Evolutionary conservation across 768 basidiomycete species (phyloP).

Genomic region (Tylopilus balloui): DNA sequence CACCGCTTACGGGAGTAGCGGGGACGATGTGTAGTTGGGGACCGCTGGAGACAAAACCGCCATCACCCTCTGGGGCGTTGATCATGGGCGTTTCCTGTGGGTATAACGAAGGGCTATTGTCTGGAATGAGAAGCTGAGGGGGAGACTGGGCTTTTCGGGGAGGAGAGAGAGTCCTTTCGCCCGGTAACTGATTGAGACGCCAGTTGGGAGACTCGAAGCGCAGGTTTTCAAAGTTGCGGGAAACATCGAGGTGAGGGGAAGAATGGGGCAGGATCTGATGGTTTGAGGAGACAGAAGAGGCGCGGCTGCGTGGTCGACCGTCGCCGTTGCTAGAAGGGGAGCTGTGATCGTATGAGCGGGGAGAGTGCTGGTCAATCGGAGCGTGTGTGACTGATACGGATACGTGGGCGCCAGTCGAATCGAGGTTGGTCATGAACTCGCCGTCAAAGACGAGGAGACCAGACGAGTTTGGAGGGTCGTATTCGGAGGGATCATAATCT

Average conservation of each 20-base stretch:
- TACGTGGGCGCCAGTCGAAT: conserved; percentile 30
- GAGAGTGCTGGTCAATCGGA: conserved; percentile 34
- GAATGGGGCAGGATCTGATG: conserved; percentile 38
- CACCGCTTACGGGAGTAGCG: conserved; percentile 73
- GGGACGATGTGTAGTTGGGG: conserved; percentile 77
- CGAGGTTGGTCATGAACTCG: conserved; percentile 39
- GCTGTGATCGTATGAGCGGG: conserved; percentile 53
- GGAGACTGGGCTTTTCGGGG: conserved; percentile 62
- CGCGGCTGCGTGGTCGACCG: conserved; percentile 51
- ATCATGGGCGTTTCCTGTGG: conserved; percentile 49
- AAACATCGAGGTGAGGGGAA: conserved; percentile 55
- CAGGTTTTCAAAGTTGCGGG: conserved; percentile 55
- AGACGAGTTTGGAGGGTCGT: conserved; percentile 52
- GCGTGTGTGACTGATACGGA: conserved; percentile 39
- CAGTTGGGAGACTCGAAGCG: conserved; percentile 64
- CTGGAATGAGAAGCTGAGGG: conserved; percentile 54
- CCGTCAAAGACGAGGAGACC: conserved; percentile 57
- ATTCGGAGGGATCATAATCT: conserved; percentile 74
- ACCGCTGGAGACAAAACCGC: conserved; percentile 42
- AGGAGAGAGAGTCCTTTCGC: conserved; percentile 35
- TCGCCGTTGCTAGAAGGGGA: conserved; percentile 60
- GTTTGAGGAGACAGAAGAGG: conserved; percentile 66
- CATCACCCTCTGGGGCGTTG: conserved; percentile 59
- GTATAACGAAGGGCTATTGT: conserved; percentile 40
- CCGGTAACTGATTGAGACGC: conserved; percentile 45